Evolutionary conservation across 495 filamentous ascomycete genomes (phyloP).

Genomic region (Xeromyces bisporus): DNA sequence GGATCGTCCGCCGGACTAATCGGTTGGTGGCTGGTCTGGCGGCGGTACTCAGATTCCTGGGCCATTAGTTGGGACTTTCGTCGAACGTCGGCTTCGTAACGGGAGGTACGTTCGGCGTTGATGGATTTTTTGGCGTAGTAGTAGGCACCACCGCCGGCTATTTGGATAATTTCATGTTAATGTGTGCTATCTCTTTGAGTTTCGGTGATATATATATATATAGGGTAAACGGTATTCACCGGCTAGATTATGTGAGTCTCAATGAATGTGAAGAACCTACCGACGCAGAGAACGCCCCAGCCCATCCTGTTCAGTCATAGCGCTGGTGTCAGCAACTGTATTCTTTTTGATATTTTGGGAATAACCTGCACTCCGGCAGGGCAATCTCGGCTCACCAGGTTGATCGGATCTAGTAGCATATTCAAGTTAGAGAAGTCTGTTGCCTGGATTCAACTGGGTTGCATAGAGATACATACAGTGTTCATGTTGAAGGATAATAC

Average conservation of each 20-base stretch:
- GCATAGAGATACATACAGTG: too few species aligned
- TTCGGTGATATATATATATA: slow-evolving; percentile 1
- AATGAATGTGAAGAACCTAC: too few species aligned
- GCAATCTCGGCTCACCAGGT: slow-evolving; percentile 28
- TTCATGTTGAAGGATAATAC: too few species aligned
- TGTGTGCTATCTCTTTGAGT: too few species aligned
- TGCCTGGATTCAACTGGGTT: too few species aligned
- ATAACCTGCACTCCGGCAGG: slow-evolving; percentile 1
- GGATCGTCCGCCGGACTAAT: slow-evolving; percentile 12
- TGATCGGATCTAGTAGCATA: slow-evolving; percentile 29
- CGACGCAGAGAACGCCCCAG: slow-evolving; percentile 71
- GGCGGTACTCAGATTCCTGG: slow-evolving; percentile 36
- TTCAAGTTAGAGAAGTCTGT: background rate
- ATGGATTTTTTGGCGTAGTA: slow-evolving; percentile 90
- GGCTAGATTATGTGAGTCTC: too few species aligned
- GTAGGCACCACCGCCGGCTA: slow-evolving; percentile 84
- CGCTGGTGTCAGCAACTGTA: slow-evolving; percentile 1
- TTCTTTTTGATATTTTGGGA: background rate
- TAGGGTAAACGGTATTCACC: background rate
- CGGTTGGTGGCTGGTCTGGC: slow-evolving; percentile 11
- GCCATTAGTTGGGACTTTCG: slow-evolving; percentile 43
- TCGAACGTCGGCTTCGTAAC: slow-evolving; percentile 49
- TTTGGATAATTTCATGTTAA: background rate
- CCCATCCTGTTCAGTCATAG: slow-evolving; percentile 65
- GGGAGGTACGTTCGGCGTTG: slow-evolving; percentile 64